These are phyloP conservation scores for Citrus cavaleriei DNA, from an alignment of 345 rosid genomes.

Conservation along the genomic window DNA sequence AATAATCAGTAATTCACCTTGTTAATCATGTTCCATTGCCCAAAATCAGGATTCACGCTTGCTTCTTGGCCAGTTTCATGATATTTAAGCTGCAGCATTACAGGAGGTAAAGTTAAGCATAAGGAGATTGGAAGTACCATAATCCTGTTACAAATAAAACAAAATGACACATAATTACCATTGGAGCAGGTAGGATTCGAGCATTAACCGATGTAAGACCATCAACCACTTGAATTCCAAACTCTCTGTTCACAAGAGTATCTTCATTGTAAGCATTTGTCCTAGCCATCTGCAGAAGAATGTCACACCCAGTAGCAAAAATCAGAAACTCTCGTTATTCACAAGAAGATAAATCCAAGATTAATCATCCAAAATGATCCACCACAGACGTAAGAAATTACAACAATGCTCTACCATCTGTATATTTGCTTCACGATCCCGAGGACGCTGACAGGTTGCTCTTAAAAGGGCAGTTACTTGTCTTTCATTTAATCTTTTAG, in stretches of 20 bases:
- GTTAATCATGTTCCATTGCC: constrained; percentile 83
- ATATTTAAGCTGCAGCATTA: constrained; percentile 55
- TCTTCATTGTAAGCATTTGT: constrained; percentile 5
- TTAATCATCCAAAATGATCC: background rate
- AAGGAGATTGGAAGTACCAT: background rate
- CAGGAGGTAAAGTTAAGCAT: background rate
- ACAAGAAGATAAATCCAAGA: background rate
- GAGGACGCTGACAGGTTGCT: constrained; percentile 78
- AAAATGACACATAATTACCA: constrained; percentile 27
- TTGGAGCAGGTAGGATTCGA: constrained; percentile 63
- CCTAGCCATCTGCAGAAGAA: constrained; percentile 34
- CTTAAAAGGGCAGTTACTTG: constrained; percentile 55
- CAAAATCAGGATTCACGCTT: constrained; percentile 43
- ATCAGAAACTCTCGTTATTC: too few relatives aligned
- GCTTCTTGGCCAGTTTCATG: constrained; percentile 47
- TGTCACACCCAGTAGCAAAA: background rate
- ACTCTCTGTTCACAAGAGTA: constrained; percentile 30
- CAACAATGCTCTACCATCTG: constrained; percentile 9
- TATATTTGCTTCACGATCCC: constrained; percentile 27
- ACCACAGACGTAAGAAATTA: background rate
- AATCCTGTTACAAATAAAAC: background rate
- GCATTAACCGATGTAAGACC: constrained; percentile 47
- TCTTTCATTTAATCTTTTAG: constrained; percentile 50
- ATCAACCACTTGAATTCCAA: constrained; percentile 47
- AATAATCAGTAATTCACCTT: constrained; percentile 35